A percentile compares a stretch with the other conserved stretches of the same genome.
Conservation (phyloP, 2,329 filamentous ascomycete genomes). For the Colletotrichum cereale region DNA sequence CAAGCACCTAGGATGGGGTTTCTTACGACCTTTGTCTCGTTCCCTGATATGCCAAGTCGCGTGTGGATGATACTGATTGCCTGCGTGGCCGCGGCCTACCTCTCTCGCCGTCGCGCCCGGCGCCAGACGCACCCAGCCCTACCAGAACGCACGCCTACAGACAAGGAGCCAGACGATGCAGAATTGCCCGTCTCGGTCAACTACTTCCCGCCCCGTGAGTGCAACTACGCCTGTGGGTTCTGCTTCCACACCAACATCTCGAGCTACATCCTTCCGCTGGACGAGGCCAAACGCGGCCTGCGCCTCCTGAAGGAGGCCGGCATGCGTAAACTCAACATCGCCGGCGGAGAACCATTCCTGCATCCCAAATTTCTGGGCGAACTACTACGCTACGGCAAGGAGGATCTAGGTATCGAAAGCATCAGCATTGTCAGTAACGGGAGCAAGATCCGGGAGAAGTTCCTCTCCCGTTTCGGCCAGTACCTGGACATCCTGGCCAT, state of each 20-base stretch:
- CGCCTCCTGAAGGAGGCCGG: constrained; percentile 60
- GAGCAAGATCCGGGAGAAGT: constrained; percentile 58
- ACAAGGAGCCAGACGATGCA: not conserved
- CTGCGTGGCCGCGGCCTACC: too few relatives aligned
- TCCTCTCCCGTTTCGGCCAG: constrained; percentile 55
- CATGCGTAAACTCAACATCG: constrained; percentile 68
- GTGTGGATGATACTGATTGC: too few relatives aligned
- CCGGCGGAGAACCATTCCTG: constrained; percentile 67
- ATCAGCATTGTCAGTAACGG: constrained; percentile 68
- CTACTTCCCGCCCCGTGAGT: constrained; percentile 39
- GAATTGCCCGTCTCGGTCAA: constrained; percentile 39
- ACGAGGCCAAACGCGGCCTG: constrained; percentile 59
- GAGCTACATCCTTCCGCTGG: constrained; percentile 56
- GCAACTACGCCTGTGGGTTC: constrained; percentile 58
- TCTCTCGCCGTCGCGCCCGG: too few relatives aligned
- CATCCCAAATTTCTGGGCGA: constrained; percentile 58
- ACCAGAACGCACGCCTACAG: too few relatives aligned
- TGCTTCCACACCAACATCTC: constrained; percentile 69
- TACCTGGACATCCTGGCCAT: constrained; percentile 67
- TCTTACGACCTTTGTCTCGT: too few relatives aligned
- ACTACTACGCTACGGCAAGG: constrained; percentile 62
- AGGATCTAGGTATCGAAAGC: constrained; percentile 61
- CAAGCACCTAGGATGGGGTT: too few relatives aligned
- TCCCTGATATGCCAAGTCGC: too few relatives aligned
- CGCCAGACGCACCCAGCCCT: too few relatives aligned